Evolutionary conservation across 345 rosid species (phyloP), one percentile per base, ranked within the genome.

Genomic region (Draba incana): DNA sequence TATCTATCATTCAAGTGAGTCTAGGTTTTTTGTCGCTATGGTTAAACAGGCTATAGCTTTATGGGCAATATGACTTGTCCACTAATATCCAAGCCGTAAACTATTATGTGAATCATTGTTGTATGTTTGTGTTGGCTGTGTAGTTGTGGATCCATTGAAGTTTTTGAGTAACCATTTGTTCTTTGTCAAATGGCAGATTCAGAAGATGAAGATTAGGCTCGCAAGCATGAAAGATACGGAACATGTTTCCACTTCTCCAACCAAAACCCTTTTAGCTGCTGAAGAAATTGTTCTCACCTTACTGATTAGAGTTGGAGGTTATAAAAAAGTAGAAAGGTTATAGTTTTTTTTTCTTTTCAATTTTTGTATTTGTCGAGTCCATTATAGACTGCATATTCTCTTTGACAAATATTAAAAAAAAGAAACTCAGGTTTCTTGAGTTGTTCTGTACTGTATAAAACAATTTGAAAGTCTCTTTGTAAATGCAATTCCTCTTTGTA

Each of bases 121-220:
- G 57, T 54, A 46, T 63, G 48, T 54, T 35, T 31, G 10, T 62
- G 56, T 55, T 28, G 63, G 33, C 6, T 71, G 49, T 45, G 48
- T 12, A 37, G 16, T 72, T 4, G 64, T 55, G 16, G 64, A 46
- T 12, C 6, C 31, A 41, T 33, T 30, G 5, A 42, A 51, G 39
- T 1, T 28, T n/a, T 47, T 4, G 37, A 28, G 31, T 72, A 42
- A 56, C 52, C 16, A 48, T 74, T 14, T 54, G 50, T 20, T 57
- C 33, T 57, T 57, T 41, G 47, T 0, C 5, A 54, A 54, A 66
- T 68, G 81, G 78, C 96, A 90, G 97, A 93, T 79, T 93, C 98
- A 10, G 98, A 92, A 68, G 98, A 93, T 50, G 98, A 90, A 39
- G 97, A 90, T 54, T 88, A 92, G 90, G 31, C 57, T 61, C 45